phyloP scores from a whole-genome alignment of 75 land plant genomes.

The Chamaecyparis obtusa region DNA sequence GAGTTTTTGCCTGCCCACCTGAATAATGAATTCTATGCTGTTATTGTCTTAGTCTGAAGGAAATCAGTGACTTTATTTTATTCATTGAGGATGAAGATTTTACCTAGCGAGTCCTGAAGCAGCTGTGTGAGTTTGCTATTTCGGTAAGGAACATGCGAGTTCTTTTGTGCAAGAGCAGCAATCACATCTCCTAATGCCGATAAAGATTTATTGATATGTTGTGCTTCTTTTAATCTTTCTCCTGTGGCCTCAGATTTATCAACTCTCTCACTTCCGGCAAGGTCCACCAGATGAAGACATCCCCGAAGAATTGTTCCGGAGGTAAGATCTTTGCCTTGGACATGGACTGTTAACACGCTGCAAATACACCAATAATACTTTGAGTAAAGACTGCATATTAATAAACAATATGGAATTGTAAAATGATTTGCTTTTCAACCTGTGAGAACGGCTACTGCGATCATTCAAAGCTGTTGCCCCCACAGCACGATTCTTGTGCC shows the following conservation, averaged over 20 bases:
- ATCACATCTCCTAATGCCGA: conserved; percentile 90
- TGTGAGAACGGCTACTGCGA: conserved; percentile 87
- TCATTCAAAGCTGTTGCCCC: conserved; percentile 85
- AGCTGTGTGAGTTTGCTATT: conserved; percentile 84
- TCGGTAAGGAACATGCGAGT: conserved; percentile 73
- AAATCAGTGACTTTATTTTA: not conserved
- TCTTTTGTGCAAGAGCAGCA: conserved; percentile 78
- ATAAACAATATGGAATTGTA: not conserved
- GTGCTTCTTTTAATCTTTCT: conserved; percentile 87
- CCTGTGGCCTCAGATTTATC: conserved; percentile 84
- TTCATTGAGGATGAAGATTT: not conserved
- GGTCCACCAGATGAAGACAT: conserved; percentile 86
- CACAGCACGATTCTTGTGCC: conserved; percentile 68
- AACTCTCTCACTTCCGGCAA: conserved; percentile 92
- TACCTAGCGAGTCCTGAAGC: conserved; percentile 86
- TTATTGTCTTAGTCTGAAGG: not conserved
- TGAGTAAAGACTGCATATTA: not conserved
- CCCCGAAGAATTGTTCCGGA: conserved; percentile 72
- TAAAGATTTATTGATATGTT: conserved; percentile 81
- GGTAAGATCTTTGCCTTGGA: conserved; percentile 71
- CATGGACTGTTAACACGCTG: conserved; percentile 85
- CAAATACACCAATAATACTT: conserved; percentile 14
- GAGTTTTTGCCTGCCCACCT: conserved; percentile 98
- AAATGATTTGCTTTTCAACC: conserved; percentile 27
- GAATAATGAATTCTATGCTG: not conserved